These are phyloP conservation scores for Dendrothele bispora DNA, from an alignment of 768 basidiomycete species.

Conservation along the genomic window DNA sequence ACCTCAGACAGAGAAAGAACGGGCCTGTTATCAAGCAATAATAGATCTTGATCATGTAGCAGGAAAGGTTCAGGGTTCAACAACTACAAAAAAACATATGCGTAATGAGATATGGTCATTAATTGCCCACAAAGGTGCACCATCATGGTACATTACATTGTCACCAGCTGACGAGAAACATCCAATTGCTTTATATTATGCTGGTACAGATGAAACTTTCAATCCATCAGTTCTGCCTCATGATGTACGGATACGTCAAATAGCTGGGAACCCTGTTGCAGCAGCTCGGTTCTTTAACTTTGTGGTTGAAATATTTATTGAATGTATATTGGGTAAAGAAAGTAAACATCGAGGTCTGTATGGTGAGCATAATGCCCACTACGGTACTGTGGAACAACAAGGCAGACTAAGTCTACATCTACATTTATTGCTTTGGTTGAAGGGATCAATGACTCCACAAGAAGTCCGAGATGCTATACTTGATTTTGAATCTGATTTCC, in stretches of 20 bases:
- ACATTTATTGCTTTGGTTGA: constrained; percentile 29
- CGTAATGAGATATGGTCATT: constrained; percentile 11
- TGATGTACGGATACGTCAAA: neutral
- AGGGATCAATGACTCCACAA: constrained; percentile 24
- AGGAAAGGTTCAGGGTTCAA: constrained; percentile 9
- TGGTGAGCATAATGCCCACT: constrained; percentile 27
- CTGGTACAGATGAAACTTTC: constrained; percentile 20
- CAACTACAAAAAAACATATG: constrained; percentile 12
- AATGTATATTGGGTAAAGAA: constrained; percentile 17
- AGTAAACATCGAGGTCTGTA: constrained; percentile 21
- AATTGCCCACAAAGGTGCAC: constrained; percentile 18
- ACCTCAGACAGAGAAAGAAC: neutral
- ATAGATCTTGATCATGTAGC: neutral
- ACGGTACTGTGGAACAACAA: constrained; percentile 33
- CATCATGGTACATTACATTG: constrained; percentile 35
- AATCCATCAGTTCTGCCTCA: constrained; percentile 7
- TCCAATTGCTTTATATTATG: constrained; percentile 35
- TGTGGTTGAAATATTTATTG: constrained; percentile 16
- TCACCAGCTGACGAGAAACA: constrained; percentile 28
- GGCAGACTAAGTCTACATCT: constrained; percentile 27
- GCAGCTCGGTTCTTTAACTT: constrained; percentile 19
- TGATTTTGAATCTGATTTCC: constrained; percentile 16
- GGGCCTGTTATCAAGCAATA: neutral
- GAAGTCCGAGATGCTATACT: constrained; percentile 29
- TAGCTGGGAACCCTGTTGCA: constrained; percentile 17